Evolutionary conservation across 1,284 basidiomycete species (phyloP), one percentile per base, ranked within the genome.

Genomic region (Porphyrellus sp.): DNA sequence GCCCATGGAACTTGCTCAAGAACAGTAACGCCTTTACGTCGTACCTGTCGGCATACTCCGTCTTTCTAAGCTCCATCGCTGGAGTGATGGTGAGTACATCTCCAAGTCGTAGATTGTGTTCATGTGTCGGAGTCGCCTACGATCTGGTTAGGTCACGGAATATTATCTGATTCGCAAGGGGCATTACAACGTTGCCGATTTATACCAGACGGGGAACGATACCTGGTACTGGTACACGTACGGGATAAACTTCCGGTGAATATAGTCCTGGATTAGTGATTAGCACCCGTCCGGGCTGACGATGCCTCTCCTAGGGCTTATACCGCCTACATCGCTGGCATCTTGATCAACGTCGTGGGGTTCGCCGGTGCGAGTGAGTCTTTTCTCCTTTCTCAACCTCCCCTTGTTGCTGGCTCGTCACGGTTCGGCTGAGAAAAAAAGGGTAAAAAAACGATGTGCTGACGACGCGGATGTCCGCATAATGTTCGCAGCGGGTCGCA

Each of bases 1-100:
- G 82, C 38, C 89, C 90, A 1, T 94, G 91, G 91, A 83, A 89
- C 62, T 74, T 93, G 27, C 77, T 91, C 59, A 85, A 85, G 67
- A 81, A 76, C 57, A 86, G 83, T 65, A 89, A 85, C 64, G 81
- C 76, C 55, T 93, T 94, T 72, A 84, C 87, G 16, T 86, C 85
- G 30, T 94, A 94, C 70, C 81, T 94, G 16, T 88, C 87, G 13
- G 86, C 89, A 2, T 93, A 91, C 70, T 86, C 86, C 23, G 87
- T 91, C 51, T 91, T 91, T 74, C 71, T 91, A 30, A 88, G 85
- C 44, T 90, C 88, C 23, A 87, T 93, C 59, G 85, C 83, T 21
- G 89, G 88, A 12, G 88, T 90, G n/a, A 88, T 91, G 85, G 82
- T 83, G 41, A 35, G 49, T 51, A 8, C 18, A n/a, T 38, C 4